A percentile compares a stretch with the other conserved stretches of the same genome.
Evolutionary conservation across 2,329 filamentous ascomycete genomes (phyloP).

Genomic region (Ustulina deusta): DNA sequence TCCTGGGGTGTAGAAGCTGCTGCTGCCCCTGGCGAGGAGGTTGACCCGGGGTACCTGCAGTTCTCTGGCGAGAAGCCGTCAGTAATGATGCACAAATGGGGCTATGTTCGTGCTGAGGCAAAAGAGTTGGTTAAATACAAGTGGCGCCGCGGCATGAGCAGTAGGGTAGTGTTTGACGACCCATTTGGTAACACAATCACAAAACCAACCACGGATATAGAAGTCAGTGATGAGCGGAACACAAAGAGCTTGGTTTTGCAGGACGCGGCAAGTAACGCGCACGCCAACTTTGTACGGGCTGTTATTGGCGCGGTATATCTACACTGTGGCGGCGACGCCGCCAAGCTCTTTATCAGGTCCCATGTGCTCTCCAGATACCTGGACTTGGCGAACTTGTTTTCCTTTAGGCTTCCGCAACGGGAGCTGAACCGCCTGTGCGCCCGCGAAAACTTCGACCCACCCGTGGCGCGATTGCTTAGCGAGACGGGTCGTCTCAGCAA

Average conservation of each 20-base stretch:
- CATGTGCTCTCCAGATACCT: constrained; percentile 87
- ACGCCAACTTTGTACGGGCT: constrained; percentile 83
- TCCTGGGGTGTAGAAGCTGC: constrained; percentile 94
- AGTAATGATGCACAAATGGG: constrained; percentile 62
- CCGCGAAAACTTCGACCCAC: constrained; percentile 88
- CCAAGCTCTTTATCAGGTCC: constrained; percentile 83
- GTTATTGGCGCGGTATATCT: constrained; percentile 87
- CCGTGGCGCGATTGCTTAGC: constrained; percentile 86
- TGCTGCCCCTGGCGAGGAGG: constrained; percentile 88
- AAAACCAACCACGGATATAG: constrained; percentile 35
- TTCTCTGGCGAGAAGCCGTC: constrained; percentile 69
- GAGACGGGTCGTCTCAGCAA: constrained; percentile 89
- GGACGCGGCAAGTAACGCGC: constrained; percentile 59
- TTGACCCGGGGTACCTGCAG: constrained; percentile 91
- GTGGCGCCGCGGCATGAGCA: constrained; percentile 78
- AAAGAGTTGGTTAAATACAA: constrained; percentile 59
- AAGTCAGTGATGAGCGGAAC: constrained; percentile 42
- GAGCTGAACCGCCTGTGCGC: constrained; percentile 87
- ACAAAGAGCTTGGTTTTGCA: constrained; percentile 44
- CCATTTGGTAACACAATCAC: constrained; percentile 78
- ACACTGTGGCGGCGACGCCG: constrained; percentile 82
- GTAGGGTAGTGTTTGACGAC: constrained; percentile 83
- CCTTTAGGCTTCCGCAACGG: constrained; percentile 84
- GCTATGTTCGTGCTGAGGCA: constrained; percentile 64
- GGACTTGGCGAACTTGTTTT: constrained; percentile 81